Percentiles rank a stretch among this genome's conserved stretches.
phyloP scores from a whole-genome alignment of 768 basidiomycete genomes.

The Cystofilobasidium macerans region DNA sequence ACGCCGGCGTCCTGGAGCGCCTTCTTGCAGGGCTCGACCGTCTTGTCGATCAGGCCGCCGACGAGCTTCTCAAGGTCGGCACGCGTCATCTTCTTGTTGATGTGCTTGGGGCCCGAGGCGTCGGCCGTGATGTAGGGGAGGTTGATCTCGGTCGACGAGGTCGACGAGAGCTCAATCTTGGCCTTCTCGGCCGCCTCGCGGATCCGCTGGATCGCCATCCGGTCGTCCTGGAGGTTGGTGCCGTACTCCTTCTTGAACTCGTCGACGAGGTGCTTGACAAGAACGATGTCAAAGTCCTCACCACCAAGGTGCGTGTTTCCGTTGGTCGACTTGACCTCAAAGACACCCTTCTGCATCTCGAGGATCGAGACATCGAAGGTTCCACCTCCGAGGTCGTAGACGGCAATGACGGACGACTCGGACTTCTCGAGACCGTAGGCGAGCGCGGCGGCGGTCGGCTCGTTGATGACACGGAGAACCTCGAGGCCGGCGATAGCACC shows the following conservation, averaged over 20 bases:
- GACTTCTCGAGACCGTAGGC: constrained; percentile 92
- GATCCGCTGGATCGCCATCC: constrained; percentile 96
- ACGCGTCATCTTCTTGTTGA: constrained; percentile 80
- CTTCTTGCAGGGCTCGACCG: constrained; percentile 94
- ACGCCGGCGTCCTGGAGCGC: constrained; percentile 86
- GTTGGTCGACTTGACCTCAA: constrained; percentile 99
- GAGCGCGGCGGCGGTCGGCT: constrained; percentile 94
- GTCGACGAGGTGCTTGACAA: constrained; percentile 71
- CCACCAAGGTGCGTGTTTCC: constrained; percentile 96
- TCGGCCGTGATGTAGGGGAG: constrained; percentile 97
- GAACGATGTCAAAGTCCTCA: constrained; percentile 89
- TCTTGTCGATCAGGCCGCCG: constrained; percentile 67
- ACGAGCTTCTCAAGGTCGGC: constrained; percentile 85
- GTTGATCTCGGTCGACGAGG: constrained; percentile 91
- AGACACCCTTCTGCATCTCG: constrained; percentile 99
- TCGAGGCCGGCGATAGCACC: constrained; percentile 96
- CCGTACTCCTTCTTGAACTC: constrained; percentile 93
- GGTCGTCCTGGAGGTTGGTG: constrained; percentile 67
- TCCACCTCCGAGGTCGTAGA: constrained; percentile 96
- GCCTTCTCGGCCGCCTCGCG: constrained; percentile 99
- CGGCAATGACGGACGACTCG: constrained; percentile 78
- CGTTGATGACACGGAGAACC: constrained; percentile 96
- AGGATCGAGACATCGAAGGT: constrained; percentile 99
- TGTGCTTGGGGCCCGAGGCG: constrained; percentile 88
- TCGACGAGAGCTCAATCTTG: constrained; percentile 93